These are phyloP conservation scores for Xanthoconium stramineum DNA, from an alignment of 768 basidiomycete genomes.

Conservation along the genomic window DNA sequence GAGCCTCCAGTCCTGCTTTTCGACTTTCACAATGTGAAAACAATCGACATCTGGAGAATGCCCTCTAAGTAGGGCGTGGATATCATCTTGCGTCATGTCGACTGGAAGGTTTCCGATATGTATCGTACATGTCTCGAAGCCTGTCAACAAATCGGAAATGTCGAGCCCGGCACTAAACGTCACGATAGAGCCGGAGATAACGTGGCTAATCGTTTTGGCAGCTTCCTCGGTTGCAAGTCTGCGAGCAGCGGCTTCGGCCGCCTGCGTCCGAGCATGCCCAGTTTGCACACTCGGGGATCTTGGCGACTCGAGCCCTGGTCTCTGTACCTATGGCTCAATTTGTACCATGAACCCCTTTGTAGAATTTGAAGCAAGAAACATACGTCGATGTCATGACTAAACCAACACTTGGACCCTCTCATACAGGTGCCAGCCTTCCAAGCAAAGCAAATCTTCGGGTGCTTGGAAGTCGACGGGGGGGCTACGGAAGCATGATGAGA, in stretches of 20 bases:
- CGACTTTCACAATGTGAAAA: constrained; percentile 36
- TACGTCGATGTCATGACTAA: constrained; percentile 33
- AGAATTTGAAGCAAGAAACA: not conserved
- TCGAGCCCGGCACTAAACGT: constrained; percentile 49
- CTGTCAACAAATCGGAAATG: constrained; percentile 43
- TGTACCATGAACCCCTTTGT: not conserved
- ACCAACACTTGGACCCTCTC: constrained; percentile 35
- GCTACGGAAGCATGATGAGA: not conserved
- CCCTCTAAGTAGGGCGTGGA: constrained; percentile 40
- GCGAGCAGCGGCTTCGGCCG: constrained; percentile 16
- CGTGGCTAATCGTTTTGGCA: constrained; percentile 36
- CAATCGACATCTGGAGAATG: constrained; percentile 38
- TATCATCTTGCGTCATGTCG: constrained; percentile 37
- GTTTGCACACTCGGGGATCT: not conserved
- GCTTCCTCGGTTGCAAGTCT: constrained; percentile 35
- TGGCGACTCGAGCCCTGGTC: not conserved
- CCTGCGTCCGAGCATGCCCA: constrained; percentile 4
- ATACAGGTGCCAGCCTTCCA: constrained; percentile 40
- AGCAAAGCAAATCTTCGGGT: constrained; percentile 21
- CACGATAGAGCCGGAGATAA: constrained; percentile 50
- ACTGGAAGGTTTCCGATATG: constrained; percentile 44
- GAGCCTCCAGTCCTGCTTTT: constrained; percentile 23
- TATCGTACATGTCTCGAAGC: constrained; percentile 51
- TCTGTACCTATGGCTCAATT: constrained; percentile 8
- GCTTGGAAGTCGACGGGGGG: constrained; percentile 12